phyloP scores from a whole-genome alignment of 345 rosid species.

The Hibiscus mutabilis region DNA sequence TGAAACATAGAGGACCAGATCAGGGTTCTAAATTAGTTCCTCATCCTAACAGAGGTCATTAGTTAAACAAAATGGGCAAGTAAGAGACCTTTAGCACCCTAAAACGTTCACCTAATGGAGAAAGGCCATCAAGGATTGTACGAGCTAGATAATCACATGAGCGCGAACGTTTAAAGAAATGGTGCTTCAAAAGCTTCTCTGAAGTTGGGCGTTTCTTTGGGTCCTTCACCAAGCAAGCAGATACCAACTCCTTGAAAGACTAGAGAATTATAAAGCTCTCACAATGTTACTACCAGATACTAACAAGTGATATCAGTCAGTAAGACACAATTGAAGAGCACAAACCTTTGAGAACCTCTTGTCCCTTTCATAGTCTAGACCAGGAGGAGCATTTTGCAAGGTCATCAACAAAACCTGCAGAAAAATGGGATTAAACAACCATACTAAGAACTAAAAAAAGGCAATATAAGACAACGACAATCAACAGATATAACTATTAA shows the following conservation, averaged over 20 bases:
- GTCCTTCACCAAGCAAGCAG: slow-evolving; percentile 95
- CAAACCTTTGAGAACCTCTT: slow-evolving; percentile 86
- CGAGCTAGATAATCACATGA: slow-evolving; percentile 53
- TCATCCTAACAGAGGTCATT: not conserved
- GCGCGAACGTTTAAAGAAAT: slow-evolving; percentile 84
- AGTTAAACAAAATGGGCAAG: slow-evolving; percentile 19
- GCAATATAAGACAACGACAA: slow-evolving; percentile 3
- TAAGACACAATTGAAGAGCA: slow-evolving; percentile 13
- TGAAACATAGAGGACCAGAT: slow-evolving; percentile 31
- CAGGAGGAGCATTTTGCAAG: slow-evolving; percentile 98
- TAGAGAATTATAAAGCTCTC: slow-evolving; percentile 29
- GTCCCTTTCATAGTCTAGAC: slow-evolving; percentile 98
- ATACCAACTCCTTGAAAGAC: slow-evolving; percentile 96
- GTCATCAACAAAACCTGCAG: slow-evolving; percentile 95
- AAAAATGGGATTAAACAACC: slow-evolving; percentile 9
- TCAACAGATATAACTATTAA: slow-evolving; percentile 5
- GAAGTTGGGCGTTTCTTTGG: slow-evolving; percentile 96
- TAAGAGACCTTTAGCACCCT: slow-evolving; percentile 71
- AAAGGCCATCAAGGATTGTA: slow-evolving; percentile 61
- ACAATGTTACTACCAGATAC: slow-evolving; percentile 18
- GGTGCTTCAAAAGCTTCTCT: slow-evolving; percentile 87
- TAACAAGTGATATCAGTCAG: slow-evolving; percentile 15
- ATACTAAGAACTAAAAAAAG: slow-evolving; percentile 12
- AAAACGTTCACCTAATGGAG: slow-evolving; percentile 90
- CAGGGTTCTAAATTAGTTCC: slow-evolving; percentile 15